These are phyloP conservation scores for Claviceps maximensis DNA, from an alignment of 2,329 filamentous ascomycete genomes.

Conservation along the genomic window DNA sequence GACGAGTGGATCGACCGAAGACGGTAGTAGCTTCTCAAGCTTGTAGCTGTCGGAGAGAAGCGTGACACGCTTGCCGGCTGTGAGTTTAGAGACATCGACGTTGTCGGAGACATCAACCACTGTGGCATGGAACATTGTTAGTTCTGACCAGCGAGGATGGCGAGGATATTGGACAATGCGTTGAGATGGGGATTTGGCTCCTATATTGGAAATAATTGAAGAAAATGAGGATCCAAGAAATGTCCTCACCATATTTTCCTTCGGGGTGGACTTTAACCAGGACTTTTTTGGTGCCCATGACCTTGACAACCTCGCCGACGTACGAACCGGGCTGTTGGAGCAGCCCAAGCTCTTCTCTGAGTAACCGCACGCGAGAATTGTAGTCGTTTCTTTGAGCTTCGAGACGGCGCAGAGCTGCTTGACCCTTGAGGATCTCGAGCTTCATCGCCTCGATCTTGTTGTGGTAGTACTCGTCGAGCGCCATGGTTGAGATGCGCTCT, in stretches of 20 bases:
- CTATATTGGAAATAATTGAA: background rate
- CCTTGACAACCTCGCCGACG: slow-evolving; percentile 98
- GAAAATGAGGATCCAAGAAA: background rate
- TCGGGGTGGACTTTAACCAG: slow-evolving; percentile 98
- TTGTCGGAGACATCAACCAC: slow-evolving; percentile 92
- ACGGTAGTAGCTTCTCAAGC: slow-evolving; percentile 95
- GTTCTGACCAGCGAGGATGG: no score
- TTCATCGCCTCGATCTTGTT: slow-evolving; percentile 99
- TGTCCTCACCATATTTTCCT: slow-evolving; percentile 84
- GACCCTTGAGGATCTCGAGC: slow-evolving; percentile 98
- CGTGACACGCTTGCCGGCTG: slow-evolving; percentile 92
- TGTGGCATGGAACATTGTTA: slow-evolving; percentile 22
- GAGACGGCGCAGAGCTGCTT: slow-evolving; percentile 84
- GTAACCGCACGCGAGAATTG: slow-evolving; percentile 89
- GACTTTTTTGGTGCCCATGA: slow-evolving; percentile 99
- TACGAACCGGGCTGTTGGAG: slow-evolving; percentile 96
- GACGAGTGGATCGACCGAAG: slow-evolving; percentile 93
- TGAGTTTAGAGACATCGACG: slow-evolving; percentile 92
- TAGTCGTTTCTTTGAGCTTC: slow-evolving; percentile 99
- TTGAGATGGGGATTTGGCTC: no score
- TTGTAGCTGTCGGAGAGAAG: slow-evolving; percentile 96
- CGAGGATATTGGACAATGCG: no score
- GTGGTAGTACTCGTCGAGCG: slow-evolving; percentile 97
- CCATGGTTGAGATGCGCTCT: slow-evolving; percentile 48
- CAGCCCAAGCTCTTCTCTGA: slow-evolving; percentile 89